Base-by-base conservation (phyloP, 1,284 basidiomycete genomes). In the Sanghuangporus weigelae region DNA sequence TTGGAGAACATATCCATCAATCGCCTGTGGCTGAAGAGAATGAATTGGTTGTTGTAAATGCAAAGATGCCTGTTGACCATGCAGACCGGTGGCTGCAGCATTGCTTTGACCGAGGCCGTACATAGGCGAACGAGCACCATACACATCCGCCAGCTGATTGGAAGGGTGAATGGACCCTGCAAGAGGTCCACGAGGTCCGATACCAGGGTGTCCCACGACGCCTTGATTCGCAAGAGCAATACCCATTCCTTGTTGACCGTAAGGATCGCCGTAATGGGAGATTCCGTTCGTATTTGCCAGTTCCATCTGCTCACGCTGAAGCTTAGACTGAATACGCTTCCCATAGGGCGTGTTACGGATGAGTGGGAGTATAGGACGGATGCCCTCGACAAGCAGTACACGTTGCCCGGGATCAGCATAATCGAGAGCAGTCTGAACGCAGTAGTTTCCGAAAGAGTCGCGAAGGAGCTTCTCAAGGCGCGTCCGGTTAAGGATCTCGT, bases 341-440 rank as follows among this genome's bases (percentile, higher is more conserved):
- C 95, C 95, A 71, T 98, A 98, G 3, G 95, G 95, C 4, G 95
- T 98, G 78, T 97, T 98, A 71, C 95, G 90, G 73, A 98, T 97
- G 67, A 97, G 83, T 2, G 94, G 95, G 36, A 98, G 83, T 66
- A 97, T 95, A n/a, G 96, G 96, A 60, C 95, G 90, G 73, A 98
- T 98, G 70, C 93, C 93, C 73, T 97, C 95, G 40, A 98, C 93
- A 49, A 98, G 86, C 69, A 88, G 75, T 10, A 82, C 88, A 54
- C 95, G 90, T 75, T 98, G 95, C 23, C 75, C 80, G 39, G 94
- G 90, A 70, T 97, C 95, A 57, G 96, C 95, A 69, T 97, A 98
- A 74, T 98, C 95, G 65, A 98, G 80, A 48, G 96, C 95, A 64
- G 95, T 98, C 80, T 92, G 91, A 65, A 96, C 93, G 70, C 95